A percentile compares a stretch with the other conserved stretches of the same genome.
These are phyloP conservation scores for Tricholoma matsutake DNA, from an alignment of 768 basidiomycete genomes.

Conservation along the genomic window DNA sequence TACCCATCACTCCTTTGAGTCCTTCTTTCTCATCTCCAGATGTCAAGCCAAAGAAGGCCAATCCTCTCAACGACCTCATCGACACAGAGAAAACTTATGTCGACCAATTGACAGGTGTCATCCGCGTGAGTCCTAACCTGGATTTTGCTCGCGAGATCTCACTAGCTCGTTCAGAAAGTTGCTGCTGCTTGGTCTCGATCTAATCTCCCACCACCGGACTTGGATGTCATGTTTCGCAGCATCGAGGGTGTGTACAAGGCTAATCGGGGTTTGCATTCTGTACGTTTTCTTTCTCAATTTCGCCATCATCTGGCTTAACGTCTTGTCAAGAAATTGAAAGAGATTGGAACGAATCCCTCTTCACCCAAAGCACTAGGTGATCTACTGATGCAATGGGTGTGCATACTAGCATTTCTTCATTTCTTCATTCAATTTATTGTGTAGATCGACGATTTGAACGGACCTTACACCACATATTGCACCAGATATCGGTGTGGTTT, in stretches of 20 bases:
- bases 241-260: slow-evolving; percentile 92
- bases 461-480: slow-evolving; percentile 82
- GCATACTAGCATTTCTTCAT: slow-evolving; percentile 24
- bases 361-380: slow-evolving; percentile 94
- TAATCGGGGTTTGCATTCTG: slow-evolving; percentile 76
- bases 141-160: slow-evolving; percentile 8
- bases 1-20: slow-evolving; percentile 34
- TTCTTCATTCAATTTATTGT: slow-evolving; percentile 10
- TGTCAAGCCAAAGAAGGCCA: slow-evolving; percentile 59
- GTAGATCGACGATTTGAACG: slow-evolving; percentile 89
- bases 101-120: slow-evolving; percentile 83
- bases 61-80: slow-evolving; percentile 88
- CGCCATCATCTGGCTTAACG: slow-evolving; percentile 11
- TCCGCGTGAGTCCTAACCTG: slow-evolving; percentile 60
- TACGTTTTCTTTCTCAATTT: slow-evolving; percentile 27
- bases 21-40: slow-evolving; percentile 32
- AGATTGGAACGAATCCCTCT: slow-evolving; percentile 89
- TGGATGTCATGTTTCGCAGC: slow-evolving; percentile 93
- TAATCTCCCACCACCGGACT: slow-evolving; percentile 88
- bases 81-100: slow-evolving; percentile 94
- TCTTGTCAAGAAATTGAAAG: slow-evolving; percentile 76
- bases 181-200: slow-evolving; percentile 97
- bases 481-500: slow-evolving; percentile 72
- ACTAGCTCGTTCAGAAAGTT: slow-evolving; percentile 63
- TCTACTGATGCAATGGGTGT: slow-evolving; percentile 94